Percentiles rank a stretch among this genome's conserved stretches.
phyloP scores from a whole-genome alignment of 2,329 filamentous ascomycete genomes.

The Diaporthe sp. region DNA sequence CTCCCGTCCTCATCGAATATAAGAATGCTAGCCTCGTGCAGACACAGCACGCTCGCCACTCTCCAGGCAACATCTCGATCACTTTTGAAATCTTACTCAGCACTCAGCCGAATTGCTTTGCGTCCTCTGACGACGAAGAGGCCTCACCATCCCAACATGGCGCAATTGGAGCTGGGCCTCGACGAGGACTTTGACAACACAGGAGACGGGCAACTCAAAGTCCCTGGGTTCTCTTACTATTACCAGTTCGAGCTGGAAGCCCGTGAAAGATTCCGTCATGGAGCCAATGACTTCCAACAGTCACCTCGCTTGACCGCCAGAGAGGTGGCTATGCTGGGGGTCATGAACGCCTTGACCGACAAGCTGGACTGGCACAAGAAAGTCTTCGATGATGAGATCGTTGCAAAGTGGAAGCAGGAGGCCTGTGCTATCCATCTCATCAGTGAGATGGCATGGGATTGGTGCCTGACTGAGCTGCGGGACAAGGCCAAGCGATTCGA shows the following conservation, averaged over 20 bases:
- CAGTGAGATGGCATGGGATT: constrained; percentile 9
- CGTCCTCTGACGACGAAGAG: background rate
- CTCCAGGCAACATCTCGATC: background rate
- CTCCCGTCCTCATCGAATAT: background rate
- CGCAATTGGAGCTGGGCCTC: background rate
- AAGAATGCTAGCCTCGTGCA: background rate
- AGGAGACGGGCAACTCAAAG: background rate
- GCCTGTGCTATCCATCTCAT: constrained; percentile 39
- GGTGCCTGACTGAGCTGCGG: constrained; percentile 26
- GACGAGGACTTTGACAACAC: constrained; percentile 22
- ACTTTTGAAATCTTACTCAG: background rate
- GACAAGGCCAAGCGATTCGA: constrained; percentile 35
- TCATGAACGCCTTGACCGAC: constrained; percentile 31
- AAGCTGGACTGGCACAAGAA: constrained; percentile 50
- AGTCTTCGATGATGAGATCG: constrained; percentile 48
- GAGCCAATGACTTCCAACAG: background rate
- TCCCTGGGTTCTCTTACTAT: background rate
- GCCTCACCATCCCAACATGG: background rate
- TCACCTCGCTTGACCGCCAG: constrained; percentile 11
- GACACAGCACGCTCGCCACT: background rate
- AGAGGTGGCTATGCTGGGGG: constrained; percentile 25
- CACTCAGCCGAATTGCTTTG: background rate
- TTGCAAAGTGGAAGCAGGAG: constrained; percentile 49
- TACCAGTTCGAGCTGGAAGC: background rate
- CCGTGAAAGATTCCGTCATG: background rate